phyloP scores from a whole-genome alignment of 2,329 filamentous ascomycete species.

The Pseudopyricularia cyperi region DNA sequence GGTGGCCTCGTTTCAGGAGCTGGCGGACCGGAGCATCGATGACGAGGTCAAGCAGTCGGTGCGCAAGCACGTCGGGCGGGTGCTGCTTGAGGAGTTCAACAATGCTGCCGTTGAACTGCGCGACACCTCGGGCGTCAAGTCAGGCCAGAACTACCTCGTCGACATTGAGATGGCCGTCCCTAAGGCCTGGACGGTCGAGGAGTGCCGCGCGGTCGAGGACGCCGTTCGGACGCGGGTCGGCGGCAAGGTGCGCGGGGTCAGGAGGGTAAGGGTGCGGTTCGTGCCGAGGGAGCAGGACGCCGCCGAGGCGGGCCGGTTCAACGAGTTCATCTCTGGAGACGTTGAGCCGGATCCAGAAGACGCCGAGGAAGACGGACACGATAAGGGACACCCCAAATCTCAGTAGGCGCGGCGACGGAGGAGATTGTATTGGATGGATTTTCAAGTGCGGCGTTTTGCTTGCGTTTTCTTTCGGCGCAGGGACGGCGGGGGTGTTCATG shows the following conservation, averaged over 20 bases:
- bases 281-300: slow-evolving; percentile 50
- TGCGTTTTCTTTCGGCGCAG: background rate
- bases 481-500: background rate
- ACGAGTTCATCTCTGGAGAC: slow-evolving; percentile 65
- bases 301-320: slow-evolving; percentile 43
- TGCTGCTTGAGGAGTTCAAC: slow-evolving; percentile 31
- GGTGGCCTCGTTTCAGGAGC: slow-evolving; percentile 64
- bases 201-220: slow-evolving; percentile 59
- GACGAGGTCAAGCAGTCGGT: slow-evolving; percentile 67
- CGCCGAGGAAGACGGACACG: slow-evolving; percentile 26
- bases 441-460: background rate
- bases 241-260: slow-evolving; percentile 67
- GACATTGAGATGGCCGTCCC: slow-evolving; percentile 81
- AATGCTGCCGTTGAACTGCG: slow-evolving; percentile 54
- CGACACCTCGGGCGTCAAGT: slow-evolving; percentile 81
- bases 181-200: slow-evolving; percentile 59
- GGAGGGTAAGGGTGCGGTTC: slow-evolving; percentile 74
- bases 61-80: slow-evolving; percentile 48
- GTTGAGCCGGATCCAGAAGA: slow-evolving; percentile 51
- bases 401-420: background rate
- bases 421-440: background rate
- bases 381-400: slow-evolving; percentile 7
- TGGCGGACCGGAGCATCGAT: slow-evolving; percentile 85
- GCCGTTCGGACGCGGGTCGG: slow-evolving; percentile 61
- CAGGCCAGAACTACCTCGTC: slow-evolving; percentile 89